Evolutionary conservation across 768 basidiomycete species (phyloP).

Genomic region (Mycena epipterygia): DNA sequence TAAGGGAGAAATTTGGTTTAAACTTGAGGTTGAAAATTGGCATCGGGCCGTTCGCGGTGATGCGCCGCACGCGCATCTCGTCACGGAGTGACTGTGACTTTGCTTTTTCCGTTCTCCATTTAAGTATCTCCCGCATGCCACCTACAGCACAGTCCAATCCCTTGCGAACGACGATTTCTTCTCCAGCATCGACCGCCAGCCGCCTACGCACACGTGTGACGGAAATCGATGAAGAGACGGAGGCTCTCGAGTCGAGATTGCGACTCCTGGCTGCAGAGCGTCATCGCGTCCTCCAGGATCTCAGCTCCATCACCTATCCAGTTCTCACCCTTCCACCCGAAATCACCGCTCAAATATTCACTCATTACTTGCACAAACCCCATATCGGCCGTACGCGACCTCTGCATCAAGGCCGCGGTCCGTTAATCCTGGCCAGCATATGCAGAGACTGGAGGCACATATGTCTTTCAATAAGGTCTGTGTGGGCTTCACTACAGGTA

Average conservation of each 20-base stretch:
- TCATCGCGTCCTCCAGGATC: not conserved
- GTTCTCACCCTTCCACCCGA: conserved; percentile 6
- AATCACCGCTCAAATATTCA: conserved; percentile 7
- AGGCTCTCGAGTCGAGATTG: not conserved
- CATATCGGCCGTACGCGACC: not conserved
- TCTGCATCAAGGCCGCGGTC: not conserved
- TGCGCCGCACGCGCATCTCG: too few relatives aligned
- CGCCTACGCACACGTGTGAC: not conserved
- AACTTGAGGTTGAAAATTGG: too few relatives aligned
- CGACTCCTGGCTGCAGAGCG: not conserved
- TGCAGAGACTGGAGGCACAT: conserved; percentile 17
- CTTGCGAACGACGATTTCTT: not conserved
- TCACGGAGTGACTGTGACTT: too few relatives aligned
- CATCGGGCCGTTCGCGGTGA: too few relatives aligned
- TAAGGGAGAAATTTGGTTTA: too few relatives aligned
- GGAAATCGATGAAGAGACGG: not conserved
- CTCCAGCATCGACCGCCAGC: too few relatives aligned
- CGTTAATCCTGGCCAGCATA: conserved; percentile 5
- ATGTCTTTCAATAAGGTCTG: not conserved
- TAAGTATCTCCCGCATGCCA: too few relatives aligned
- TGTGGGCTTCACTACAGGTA: conserved; percentile 13
- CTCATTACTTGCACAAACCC: not conserved
- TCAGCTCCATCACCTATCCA: conserved; percentile 1
- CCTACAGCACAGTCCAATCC: not conserved
- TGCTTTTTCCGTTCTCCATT: too few relatives aligned